Conservation (phyloP, 169 alveolate genomes). For the Plasmodium vivax region DNA sequence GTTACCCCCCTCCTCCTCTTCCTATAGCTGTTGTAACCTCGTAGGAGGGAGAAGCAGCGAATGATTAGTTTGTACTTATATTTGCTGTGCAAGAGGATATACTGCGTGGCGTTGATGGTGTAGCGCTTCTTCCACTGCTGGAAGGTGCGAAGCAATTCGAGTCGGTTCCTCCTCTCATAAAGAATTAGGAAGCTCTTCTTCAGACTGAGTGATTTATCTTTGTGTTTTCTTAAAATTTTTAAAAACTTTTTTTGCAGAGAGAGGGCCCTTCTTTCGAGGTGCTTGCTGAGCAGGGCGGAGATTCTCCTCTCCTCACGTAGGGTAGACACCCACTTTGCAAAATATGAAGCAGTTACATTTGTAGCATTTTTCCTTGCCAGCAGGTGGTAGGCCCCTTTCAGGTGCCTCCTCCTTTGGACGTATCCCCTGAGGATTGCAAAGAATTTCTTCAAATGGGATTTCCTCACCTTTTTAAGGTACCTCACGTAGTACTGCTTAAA, state of each 20-base stretch:
- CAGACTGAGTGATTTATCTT: constrained; percentile 6
- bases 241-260: constrained; percentile 30
- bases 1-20: neutral
- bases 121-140: constrained; percentile 37
- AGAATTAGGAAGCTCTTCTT: constrained; percentile 25
- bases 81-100: constrained; percentile 22
- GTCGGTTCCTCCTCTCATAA: constrained; percentile 28
- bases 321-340: neutral
- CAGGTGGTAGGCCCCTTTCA: neutral
- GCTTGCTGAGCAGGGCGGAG: neutral
- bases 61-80: constrained; percentile 57
- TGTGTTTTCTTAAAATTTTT: constrained; percentile 6
- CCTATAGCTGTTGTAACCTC: constrained; percentile 5
- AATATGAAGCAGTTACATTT: neutral
- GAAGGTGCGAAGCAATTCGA: neutral
- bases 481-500: constrained; percentile 13
- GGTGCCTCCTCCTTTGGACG: neutral
- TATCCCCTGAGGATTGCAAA: constrained; percentile 1
- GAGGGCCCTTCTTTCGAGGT: neutral
- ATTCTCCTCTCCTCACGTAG: neutral
- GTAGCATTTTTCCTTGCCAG: neutral
- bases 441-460: neutral
- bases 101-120: constrained; percentile 19
- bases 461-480: constrained; percentile 11
- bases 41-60: neutral